Evolutionary conservation across 345 rosid genomes (phyloP), one percentile per base, ranked within the genome.

Genomic region (Ceriops decandra): DNA sequence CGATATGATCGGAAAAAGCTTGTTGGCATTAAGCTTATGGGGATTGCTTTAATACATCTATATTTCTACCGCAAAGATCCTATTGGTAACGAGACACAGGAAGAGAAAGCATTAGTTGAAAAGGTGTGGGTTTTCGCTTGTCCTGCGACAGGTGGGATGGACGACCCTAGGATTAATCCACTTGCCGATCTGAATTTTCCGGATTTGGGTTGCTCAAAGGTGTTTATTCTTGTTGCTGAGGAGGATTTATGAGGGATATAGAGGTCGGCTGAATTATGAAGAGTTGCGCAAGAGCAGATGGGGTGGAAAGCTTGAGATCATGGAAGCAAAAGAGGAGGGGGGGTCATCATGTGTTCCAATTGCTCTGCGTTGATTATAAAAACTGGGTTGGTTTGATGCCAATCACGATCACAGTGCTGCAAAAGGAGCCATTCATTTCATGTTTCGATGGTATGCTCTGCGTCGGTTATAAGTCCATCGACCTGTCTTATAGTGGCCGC

Each of bases 141-240:
- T 32, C 88, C 86, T 0, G 64, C 20, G 7, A 77, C 68, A 10
- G 30, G 62, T 0, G 90, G 85, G 22, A 31, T 38, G 7, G 35
- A 73, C 4, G 84, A 87, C 57, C 82, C 84, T 5, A 62, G 54
- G 69, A 8, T 87, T 0, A 77, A 85, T 49, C 85, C 83, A 6
- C 49, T 32, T 3, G 17, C 59, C 1, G 82, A 77, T 42, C 5
- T 15, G 21, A 54, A 69, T 31, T 2, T 69, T 27, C 16, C 22
- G 0, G 51, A 5, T 2, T 49, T 32, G n/a, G 63, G 62, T 27
- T 62, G 38, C 54, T 30, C 49, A 17, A 64, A 38, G 38, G 63
- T 72, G 22, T 16, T 57, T 24, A 58, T 72, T 7, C 57, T 20
- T 17, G 64, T 57, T 28, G 75, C 51, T n/a, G 51, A 21, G 20